Conservation (phyloP, 2,329 filamentous ascomycete genomes). For the Pseudogymnoascus sp. region DNA sequence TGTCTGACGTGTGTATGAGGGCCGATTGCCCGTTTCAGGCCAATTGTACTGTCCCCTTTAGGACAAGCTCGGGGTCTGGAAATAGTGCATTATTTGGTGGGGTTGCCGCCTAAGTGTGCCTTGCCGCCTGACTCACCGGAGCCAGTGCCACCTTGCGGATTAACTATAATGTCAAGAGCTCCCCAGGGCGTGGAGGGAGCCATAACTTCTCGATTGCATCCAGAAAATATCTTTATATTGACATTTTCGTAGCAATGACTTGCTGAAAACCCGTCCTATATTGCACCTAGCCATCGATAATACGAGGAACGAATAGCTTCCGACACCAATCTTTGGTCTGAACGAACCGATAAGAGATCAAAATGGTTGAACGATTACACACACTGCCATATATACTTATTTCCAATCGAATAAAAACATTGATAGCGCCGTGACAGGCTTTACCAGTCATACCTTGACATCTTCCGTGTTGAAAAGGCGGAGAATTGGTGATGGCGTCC, state of each 20-base stretch:
- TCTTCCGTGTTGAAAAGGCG: neutral
- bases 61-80: constrained; percentile 1
- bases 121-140: constrained; percentile 1
- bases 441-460: constrained; percentile 5
- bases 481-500: constrained; percentile 62
- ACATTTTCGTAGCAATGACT: neutral
- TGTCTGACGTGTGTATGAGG: constrained; percentile 8
- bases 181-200: neutral
- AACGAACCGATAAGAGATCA: constrained; percentile 43
- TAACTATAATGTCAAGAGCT: neutral
- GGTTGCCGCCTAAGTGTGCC: neutral
- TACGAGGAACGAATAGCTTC: constrained; percentile 42
- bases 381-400: neutral
- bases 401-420: neutral
- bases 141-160: constrained; percentile 6
- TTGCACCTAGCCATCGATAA: neutral
- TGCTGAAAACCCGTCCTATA: neutral
- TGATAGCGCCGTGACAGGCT: neutral
- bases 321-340: constrained; percentile 32
- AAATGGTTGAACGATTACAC: constrained; percentile 39
- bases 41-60: neutral
- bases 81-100: constrained; percentile 7
- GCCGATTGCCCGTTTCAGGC: neutral
- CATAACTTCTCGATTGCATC: neutral
- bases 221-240: constrained; percentile 1